Evolutionary conservation across 139 green algal genomes (phyloP), one percentile per base, ranked within the genome.

Genomic region (Micromonas pusilla): DNA sequence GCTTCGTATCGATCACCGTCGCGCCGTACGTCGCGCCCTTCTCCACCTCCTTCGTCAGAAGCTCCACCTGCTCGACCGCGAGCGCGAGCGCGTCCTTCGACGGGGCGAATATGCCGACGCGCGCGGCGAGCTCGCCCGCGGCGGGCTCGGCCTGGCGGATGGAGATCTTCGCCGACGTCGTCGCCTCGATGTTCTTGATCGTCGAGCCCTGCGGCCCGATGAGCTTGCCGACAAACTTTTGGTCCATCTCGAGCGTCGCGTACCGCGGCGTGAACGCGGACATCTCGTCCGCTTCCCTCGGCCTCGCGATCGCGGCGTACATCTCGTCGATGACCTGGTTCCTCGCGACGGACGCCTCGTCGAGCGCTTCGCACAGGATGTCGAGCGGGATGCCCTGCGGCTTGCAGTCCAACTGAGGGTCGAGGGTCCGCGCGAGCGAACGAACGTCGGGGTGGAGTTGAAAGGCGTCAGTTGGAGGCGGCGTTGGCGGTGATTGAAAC

Each of bases 381-480:
- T 74, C 67, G 6, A 78, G 52, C 25, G 72, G 72, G 45, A 78
- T 78, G 45, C 72, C 72, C 34, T 26, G 5, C 9, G 72, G 72
- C 31, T 78, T 78, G 30, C 53, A 70, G 52, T 78, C 72, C 38
- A 78, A 39, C n/a, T n/a, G n/a, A n/a, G n/a, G n/a, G n/a, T n/a
- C n/a, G n/a, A n/a, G n/a, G n/a, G n/a, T n/a, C n/a, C n/a, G n/a
- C n/a, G n/a, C n/a, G n/a, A n/a, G n/a, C n/a, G n/a, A n/a, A n/a
- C n/a, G n/a, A n/a, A n/a, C n/a, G n/a, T n/a, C n/a, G n/a, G n/a
- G n/a, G n/a, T n/a, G n/a, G n/a, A n/a, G n/a, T n/a, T n/a, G n/a
- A n/a, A n/a, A n/a, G n/a, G n/a, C n/a, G n/a, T n/a, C n/a, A n/a
- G n/a, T n/a, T n/a, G n/a, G n/a, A n/a, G n/a, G n/a, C n/a, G n/a